phyloP scores from a whole-genome alignment of 306 rosid species.

The Corylus heterophylla region DNA sequence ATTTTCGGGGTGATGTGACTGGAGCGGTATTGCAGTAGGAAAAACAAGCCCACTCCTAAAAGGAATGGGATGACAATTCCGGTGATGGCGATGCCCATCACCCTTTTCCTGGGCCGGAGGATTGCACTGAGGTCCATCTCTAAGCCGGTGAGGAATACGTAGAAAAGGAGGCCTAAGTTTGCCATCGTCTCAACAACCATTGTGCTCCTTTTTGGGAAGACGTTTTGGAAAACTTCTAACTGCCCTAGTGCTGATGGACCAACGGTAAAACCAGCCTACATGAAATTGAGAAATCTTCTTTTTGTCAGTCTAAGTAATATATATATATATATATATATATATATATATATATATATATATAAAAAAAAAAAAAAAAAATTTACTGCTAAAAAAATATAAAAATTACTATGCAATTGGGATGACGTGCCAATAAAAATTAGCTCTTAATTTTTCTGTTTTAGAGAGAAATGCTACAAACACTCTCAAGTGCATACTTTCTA shows the following conservation, averaged over 20 bases:
- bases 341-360: too few relatives aligned
- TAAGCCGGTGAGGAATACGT: conserved; percentile 40
- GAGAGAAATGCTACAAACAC: too few relatives aligned
- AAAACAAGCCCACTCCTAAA: conserved; percentile 7
- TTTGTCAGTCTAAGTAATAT: too few relatives aligned
- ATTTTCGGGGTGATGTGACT: neutral
- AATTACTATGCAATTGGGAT: too few relatives aligned
- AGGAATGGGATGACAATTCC: conserved; percentile 37
- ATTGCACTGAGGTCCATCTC: conserved; percentile 37
- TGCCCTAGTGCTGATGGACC: conserved; percentile 19
- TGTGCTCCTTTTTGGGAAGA: conserved; percentile 14
- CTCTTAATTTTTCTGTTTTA: too few relatives aligned
- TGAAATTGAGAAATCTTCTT: neutral
- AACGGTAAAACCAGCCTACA: conserved; percentile 37
- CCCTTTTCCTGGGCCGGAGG: conserved; percentile 25
- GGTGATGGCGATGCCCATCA: conserved; percentile 14
- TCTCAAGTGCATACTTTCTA: too few relatives aligned
- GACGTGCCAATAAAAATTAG: too few relatives aligned
- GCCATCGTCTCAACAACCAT: conserved; percentile 19
- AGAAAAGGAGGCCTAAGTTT: conserved; percentile 32
- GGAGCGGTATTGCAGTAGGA: neutral
- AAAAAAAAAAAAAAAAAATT: too few relatives aligned
- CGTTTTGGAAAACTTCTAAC: rapidly evolving
- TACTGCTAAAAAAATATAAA: too few relatives aligned
- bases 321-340: too few relatives aligned